Base-by-base conservation (phyloP, 805 yeast species). In the Kodamaea restingae region DNA sequence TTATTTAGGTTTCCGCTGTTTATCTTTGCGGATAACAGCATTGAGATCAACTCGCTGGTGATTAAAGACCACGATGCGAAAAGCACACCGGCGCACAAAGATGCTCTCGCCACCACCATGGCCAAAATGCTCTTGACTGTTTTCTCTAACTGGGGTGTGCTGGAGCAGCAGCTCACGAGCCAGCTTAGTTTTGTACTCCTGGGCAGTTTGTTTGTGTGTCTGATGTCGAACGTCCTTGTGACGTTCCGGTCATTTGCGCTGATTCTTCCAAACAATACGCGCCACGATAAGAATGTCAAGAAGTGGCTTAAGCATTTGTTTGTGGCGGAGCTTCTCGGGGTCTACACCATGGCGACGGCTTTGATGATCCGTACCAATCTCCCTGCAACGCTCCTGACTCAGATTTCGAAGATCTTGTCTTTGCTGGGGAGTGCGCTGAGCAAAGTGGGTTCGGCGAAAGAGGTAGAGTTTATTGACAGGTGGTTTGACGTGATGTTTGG, bases 191-290 rank as follows among this genome's bases (percentile, higher is more conserved):
- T 82, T 42, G 45, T 77, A 2, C 52, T 82, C 11, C 77, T 86
- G 1, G 77, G 81, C 8, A 68, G 73, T 11, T 63, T 83, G 38
- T 82, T 83, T 48, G 51, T 76, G 1, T 72, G 83, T 42, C 79
- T 87, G 1, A 71, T 83, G 48, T 78, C 83, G 18, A 81, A 81
- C 40, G 88, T 83, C 1, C 56, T 72, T 35, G 61, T 71, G 29
- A 81, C 90, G 0, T 72, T 82, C 42, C 71, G 76, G 30, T 80
- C 81, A 24, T 58, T 81, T 11, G 56, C 63, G 7, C 50, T 54
- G 25, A 43, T 59, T 18, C 29, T 51, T n/a, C 46, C 51, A 4
- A 39, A 34, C 21, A 34, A n/a, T 17, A 28, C 38, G 33, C 29
- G 35, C 4, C 41, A 38, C 28, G 41, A 38, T 32, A 40, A 47